Evolutionary conservation across 2,329 filamentous ascomycete genomes (phyloP).

Genomic region (Parastagonospora nodorum): DNA sequence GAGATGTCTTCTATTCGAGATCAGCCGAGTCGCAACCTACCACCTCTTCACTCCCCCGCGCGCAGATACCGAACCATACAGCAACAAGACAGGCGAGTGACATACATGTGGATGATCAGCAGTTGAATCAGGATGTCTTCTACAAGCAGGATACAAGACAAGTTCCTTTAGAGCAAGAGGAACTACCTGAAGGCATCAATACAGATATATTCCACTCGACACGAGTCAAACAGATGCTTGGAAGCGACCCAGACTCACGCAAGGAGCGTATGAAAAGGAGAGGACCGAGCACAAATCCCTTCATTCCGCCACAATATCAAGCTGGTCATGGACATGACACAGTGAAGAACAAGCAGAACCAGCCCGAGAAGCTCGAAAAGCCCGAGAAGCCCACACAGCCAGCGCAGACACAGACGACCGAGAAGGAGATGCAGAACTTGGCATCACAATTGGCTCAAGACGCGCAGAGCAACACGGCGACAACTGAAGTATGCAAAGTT

Average conservation of each 20-base stretch:
- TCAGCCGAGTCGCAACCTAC: conserved; percentile 54
- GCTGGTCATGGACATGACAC: conserved; percentile 22
- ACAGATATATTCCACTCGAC: conserved; percentile 67
- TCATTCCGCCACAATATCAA: conserved; percentile 32
- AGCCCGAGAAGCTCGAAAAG: conserved; percentile 13
- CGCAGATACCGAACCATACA: conserved; percentile 60
- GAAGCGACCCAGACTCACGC: conserved; percentile 49
- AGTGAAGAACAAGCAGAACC: conserved; percentile 19
- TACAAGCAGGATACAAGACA: conserved; percentile 43
- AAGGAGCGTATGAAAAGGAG: conserved; percentile 42
- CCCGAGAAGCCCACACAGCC: conserved; percentile 7
- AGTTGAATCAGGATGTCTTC: conserved; percentile 62
- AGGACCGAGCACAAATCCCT: conserved; percentile 33
- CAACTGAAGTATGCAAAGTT: conserved; percentile 30
- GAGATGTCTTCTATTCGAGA: conserved; percentile 62
- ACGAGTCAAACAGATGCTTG: conserved; percentile 61
- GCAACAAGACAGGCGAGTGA: conserved; percentile 53
- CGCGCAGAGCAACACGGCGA: conserved; percentile 36
- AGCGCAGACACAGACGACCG: conserved; percentile 18
- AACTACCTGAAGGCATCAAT: conserved; percentile 63
- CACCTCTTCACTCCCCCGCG: conserved; percentile 58
- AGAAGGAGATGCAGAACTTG: conserved; percentile 51
- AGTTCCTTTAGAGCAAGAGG: conserved; percentile 42
- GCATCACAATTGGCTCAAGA: conserved; percentile 55
- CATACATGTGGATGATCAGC: conserved; percentile 47